Conservation (phyloP, 352 stramenopile genomes). For the Phytophthora pseudosyringae region DNA sequence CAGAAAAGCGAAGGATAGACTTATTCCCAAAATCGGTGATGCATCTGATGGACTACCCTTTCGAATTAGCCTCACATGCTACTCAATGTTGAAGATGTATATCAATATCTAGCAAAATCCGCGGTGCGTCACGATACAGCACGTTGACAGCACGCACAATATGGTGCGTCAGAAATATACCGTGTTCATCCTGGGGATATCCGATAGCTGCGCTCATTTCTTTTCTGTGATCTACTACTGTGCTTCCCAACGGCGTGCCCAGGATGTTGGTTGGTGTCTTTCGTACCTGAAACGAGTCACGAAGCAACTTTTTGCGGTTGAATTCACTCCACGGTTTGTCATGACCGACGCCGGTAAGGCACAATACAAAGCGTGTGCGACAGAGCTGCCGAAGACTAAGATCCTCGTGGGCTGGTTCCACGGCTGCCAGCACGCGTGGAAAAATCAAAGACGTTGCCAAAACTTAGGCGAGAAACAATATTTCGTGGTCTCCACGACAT, state of each 20-base stretch:
- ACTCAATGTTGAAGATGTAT: neutral
- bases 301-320: neutral
- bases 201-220: constrained; percentile 1
- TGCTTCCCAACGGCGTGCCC: constrained; percentile 3
- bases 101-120: neutral
- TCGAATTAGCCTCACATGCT: neutral
- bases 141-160: constrained; percentile 17
- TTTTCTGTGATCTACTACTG: constrained; percentile 14
- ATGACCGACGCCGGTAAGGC: constrained; percentile 13
- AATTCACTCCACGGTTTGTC: neutral
- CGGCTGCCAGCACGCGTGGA: constrained; percentile 11
- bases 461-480: neutral
- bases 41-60: neutral
- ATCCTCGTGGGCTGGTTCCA: constrained; percentile 25
- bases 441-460: neutral
- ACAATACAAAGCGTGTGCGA: constrained; percentile 6
- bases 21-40: neutral
- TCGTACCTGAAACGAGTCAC: constrained; percentile 8
- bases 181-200: constrained; percentile 9
- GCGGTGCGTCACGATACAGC: constrained; percentile 2
- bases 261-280: constrained; percentile 15
- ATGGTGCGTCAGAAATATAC: constrained; percentile 5
- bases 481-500: constrained; percentile 9
- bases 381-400: neutral
- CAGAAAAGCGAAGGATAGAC: neutral